Conservation (phyloP, 331 rosid species). For the Malus hybrid region DNA sequence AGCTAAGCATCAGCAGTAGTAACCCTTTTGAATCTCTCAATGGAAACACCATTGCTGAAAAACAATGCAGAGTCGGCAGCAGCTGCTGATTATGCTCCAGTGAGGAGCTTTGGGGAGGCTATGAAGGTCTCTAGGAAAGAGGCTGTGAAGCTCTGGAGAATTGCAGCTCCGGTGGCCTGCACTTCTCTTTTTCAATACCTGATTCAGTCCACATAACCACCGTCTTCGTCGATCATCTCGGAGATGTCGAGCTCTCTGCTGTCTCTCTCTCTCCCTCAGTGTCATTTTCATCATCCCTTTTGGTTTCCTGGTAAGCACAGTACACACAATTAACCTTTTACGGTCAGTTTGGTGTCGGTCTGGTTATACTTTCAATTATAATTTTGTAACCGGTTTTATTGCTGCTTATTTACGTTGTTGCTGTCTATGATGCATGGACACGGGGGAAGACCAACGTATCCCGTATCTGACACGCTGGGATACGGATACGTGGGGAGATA, state of each 20-base stretch:
- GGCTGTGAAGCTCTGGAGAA: conserved; percentile 8
- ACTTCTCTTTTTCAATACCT: conserved; percentile 5
- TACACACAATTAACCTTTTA: no score
- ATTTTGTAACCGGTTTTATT: no score
- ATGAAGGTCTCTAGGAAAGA: conserved; percentile 1
- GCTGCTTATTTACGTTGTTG: no score
- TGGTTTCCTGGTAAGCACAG: conserved; percentile 4
- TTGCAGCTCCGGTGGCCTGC: conserved; percentile 16
- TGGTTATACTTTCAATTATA: no score
- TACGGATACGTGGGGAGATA: no score
- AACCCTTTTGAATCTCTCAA: background rate
- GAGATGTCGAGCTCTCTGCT: conserved; percentile 17
- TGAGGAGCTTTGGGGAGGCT: background rate
- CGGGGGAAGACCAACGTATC: no score
- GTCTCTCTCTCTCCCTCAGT: conserved; percentile 2
- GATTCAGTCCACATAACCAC: background rate
- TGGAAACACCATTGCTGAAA: background rate
- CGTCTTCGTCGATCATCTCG: conserved; percentile 9
- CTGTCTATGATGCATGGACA: no score
- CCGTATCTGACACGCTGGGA: no score
- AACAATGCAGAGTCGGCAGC: background rate
- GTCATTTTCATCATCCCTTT: conserved; percentile 1
- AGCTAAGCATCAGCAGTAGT: no score
- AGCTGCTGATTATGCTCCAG: background rate
- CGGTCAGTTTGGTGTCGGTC: no score